Conservation (phyloP, 495 filamentous ascomycete species). For the Lepidopterella palustris region DNA sequence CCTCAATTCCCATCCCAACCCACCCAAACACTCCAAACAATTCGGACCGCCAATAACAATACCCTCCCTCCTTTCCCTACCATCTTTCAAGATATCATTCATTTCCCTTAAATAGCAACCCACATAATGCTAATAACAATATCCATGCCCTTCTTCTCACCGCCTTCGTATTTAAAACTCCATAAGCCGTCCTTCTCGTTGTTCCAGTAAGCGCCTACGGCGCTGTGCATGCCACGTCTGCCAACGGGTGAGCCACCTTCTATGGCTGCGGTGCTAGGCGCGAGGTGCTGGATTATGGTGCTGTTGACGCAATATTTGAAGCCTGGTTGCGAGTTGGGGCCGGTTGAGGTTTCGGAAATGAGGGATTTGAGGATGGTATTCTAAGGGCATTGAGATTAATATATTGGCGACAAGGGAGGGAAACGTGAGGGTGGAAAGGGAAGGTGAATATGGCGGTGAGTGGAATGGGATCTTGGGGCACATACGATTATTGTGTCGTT, state of each 20-base stretch:
- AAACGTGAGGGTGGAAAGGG: constrained; percentile 30
- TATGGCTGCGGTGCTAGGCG: constrained; percentile 35
- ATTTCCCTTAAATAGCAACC: constrained; percentile 44
- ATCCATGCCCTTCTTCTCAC: constrained; percentile 78
- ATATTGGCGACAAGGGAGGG: background rate
- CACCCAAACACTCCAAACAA: background rate
- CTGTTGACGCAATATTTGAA: constrained; percentile 95
- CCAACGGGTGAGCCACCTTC: constrained; percentile 53
- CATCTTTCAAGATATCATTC: background rate
- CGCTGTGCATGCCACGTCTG: constrained; percentile 91
- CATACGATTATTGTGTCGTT: constrained; percentile 87
- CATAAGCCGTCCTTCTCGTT: constrained; percentile 96
- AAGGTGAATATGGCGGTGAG: background rate
- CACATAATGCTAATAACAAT: constrained; percentile 88
- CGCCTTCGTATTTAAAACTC: constrained; percentile 89
- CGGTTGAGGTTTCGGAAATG: constrained; percentile 62
- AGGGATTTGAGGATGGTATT: constrained; percentile 79
- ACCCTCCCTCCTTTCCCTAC: background rate
- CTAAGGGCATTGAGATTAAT: constrained; percentile 38
- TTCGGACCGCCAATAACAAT: background rate
- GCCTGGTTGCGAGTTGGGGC: constrained; percentile 42
- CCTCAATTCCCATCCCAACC: background rate
- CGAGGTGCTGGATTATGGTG: constrained; percentile 91
- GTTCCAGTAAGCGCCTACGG: constrained; percentile 93
- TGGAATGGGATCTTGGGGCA: constrained; percentile 11